Base-by-base conservation (phyloP, 331 rosid genomes). In the Pyracantha coccinea region DNA sequence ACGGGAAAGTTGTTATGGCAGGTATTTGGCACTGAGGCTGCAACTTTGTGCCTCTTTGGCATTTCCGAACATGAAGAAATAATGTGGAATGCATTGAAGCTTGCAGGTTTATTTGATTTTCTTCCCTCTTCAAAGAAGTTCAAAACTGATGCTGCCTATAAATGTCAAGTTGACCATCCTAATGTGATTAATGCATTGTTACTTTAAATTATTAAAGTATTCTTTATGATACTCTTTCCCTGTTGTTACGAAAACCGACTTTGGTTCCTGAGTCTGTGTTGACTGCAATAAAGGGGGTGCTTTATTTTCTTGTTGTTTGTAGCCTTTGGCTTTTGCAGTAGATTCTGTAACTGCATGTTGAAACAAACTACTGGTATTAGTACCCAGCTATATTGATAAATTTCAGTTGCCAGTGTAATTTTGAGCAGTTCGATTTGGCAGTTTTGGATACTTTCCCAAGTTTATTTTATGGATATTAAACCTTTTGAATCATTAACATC, bases 1-100 rank as follows among this genome's bases (percentile, higher is more conserved):
- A 91, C 98, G 4, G 98, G 97, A 16, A 93, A 93, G 85, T 72
- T 91, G 80, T 73, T 93, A 78, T 89, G 97, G 94, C 97, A 91
- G 75, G 85, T 91, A 24, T 89, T 89, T 85, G 98, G 97, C 68
- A 87, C 86, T 83, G 89, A 87, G 71, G 89, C 90, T 1, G 97
- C 96, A 69, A 80, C 85, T 67, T 78, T 91, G 87, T 93, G 97
- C 84, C 89, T 93, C 79, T 93, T 71, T 68, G 96, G 96, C 71
- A 89, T 91, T 54, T 72, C 89, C 27, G 97, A 93, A 77, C 98
- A 88, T 65, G 98, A 93, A 83, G 91, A 91, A 69, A 86, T 87
- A 69, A 91, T 93, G 98, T 91, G 97, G 98, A 80, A 83, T 81
- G 82, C 97, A 27, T 82, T 93, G 72, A 89, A 87, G 83, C 70